Base-by-base conservation (phyloP, 2,329 filamentous ascomycete genomes). In the Thielaviopsis punctulata region DNA sequence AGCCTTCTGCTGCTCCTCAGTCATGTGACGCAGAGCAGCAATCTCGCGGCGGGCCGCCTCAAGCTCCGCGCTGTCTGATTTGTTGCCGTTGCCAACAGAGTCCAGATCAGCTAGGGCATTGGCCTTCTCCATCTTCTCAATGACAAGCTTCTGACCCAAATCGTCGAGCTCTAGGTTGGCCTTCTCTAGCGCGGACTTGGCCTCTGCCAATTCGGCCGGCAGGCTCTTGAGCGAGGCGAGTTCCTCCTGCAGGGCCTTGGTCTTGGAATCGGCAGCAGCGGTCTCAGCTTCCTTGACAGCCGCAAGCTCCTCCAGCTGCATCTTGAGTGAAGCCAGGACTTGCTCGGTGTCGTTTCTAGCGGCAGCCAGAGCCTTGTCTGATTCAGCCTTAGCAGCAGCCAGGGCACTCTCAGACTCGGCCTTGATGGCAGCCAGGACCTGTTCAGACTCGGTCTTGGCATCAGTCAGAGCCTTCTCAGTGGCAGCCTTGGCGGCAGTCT, bases 61-160 rank as follows among this genome's bases (percentile, higher is more conserved):
- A 2, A 67, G 63, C 60, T 71, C 77, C 0, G 70, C 67, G 2
- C 71, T 77, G 60, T 80, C 76, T 6, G 73, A 67, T 62, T 73
- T 79, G 58, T 69, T 69, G 27, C 53, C 48, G 59, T 68, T 78
- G 65, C 70, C 73, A 45, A 68, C 64, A 7, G 75, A 75, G 55
- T 82, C 79, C 15, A 82, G 69, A 49, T 79, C 77, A 19, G 77
- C 77, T 62, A 76, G 70, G 9, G 76, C 71, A 53, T 72, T 73
- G 55, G 76, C 73, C 55, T 76, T 76, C 52, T 73, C 73, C 67
- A 79, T 77, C 68, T 79, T 79, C 57, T 75, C 74, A 48, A 73
- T 68, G 2, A 73, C 76, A 43, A 80, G 71, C 58, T 73, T 69
- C 58, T 73, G 71, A 52, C 70, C 69, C 56, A 79, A 62, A 22